Conservation (phyloP, 106 monocot genomes). For the Allium fistulosum region DNA sequence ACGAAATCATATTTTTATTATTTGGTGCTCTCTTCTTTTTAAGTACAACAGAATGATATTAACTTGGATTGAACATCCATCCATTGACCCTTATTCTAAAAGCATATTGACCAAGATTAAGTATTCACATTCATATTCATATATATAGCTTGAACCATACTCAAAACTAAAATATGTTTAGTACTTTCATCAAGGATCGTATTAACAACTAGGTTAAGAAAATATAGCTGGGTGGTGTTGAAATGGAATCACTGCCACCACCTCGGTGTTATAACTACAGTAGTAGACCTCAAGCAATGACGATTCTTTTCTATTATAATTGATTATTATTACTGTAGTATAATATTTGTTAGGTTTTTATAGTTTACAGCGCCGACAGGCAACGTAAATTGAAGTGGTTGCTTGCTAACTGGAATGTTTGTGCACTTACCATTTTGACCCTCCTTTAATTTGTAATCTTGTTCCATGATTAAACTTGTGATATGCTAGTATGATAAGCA, state of each 20-base stretch:
- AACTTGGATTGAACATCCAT: not conserved
- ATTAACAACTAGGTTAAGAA: not conserved
- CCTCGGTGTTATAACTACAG: not conserved
- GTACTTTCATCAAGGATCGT: not conserved
- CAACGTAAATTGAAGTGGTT: not conserved
- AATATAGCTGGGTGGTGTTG: conserved; percentile 3
- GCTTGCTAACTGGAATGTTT: conserved; percentile 7
- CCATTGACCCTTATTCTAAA: conserved; percentile 6
- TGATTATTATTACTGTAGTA: not conserved
- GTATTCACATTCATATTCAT: too few relatives aligned
- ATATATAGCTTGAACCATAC: conserved; percentile 1
- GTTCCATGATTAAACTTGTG: too few relatives aligned
- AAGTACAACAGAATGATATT: not conserved
- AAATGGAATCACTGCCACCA: conserved; percentile 6
- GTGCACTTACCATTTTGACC: conserved; percentile 4
- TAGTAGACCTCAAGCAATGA: not conserved
- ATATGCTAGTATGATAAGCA: too few relatives aligned
- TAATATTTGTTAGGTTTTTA: not conserved
- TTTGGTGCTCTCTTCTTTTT: conserved; percentile 7
- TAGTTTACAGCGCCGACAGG: conserved; percentile 1
- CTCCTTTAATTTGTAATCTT: not conserved
- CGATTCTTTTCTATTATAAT: not conserved
- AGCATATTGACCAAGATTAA: not conserved
- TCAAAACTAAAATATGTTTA: not conserved
- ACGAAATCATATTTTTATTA: not conserved